phyloP scores from a whole-genome alignment of 352 stramenopile genomes.

The Pythium myriotylum region DNA sequence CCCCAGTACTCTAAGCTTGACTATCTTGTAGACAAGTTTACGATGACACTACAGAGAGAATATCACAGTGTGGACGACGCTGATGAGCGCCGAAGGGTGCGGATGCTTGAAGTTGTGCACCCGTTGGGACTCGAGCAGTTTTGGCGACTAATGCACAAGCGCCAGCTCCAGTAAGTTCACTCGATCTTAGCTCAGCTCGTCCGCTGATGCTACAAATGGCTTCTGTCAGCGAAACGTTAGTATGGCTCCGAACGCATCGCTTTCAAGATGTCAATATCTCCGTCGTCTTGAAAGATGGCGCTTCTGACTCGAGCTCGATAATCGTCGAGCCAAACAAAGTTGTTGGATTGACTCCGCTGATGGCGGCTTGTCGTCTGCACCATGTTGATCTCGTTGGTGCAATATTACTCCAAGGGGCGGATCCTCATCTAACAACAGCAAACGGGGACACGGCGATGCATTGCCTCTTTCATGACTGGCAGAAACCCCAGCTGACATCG shows the following conservation, averaged over 20 bases:
- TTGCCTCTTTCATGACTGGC: conserved; percentile 62
- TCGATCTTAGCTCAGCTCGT: background rate
- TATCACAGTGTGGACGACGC: conserved; percentile 13
- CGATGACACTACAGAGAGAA: no score
- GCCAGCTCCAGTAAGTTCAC: conserved; percentile 32
- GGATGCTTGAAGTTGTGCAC: conserved; percentile 41
- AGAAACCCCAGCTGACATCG: conserved; percentile 13
- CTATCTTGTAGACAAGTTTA: conserved; percentile 48
- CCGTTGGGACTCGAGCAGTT: conserved; percentile 53
- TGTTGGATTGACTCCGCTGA: conserved; percentile 63
- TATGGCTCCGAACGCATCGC: conserved; percentile 59
- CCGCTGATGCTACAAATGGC: background rate
- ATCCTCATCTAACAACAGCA: conserved; percentile 51
- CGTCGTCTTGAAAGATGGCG: conserved; percentile 25
- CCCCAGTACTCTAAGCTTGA: conserved; percentile 51
- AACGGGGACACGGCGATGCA: conserved; percentile 74
- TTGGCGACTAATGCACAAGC: conserved; percentile 54
- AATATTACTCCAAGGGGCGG: conserved; percentile 54
- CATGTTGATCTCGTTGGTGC: conserved; percentile 48
- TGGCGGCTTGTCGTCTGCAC: conserved; percentile 61
- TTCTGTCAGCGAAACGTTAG: conserved; percentile 48
- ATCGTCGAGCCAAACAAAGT: conserved; percentile 28
- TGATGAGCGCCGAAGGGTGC: conserved; percentile 37
- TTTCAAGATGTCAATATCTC: conserved; percentile 76
- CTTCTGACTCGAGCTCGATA: background rate